Evolutionary conservation across 139 green algal genomes (phyloP), one percentile per base, ranked within the genome.

Genomic region (Picochlorum costavermella): DNA sequence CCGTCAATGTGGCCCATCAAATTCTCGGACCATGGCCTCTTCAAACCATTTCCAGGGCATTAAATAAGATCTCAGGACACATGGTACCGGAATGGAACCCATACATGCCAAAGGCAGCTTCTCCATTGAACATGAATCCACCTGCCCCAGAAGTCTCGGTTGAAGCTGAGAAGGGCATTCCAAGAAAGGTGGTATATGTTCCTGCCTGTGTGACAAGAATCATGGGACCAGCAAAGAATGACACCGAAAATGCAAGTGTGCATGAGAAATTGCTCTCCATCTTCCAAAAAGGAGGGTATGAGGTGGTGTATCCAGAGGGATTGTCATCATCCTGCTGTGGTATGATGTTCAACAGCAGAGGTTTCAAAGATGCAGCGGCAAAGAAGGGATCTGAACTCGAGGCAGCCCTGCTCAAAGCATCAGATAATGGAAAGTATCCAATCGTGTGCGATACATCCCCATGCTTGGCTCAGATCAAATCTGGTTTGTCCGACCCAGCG

Each of bases 301-400:
- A 84, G 72, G 86, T 95, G 25, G 82, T 96, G 60, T 90, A 94
- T 68, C 92, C 92, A 48, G 82, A 95, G 83, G 80, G 71, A 36
- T 50, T 88, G 25, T 30, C 49, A 23, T 44, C 9, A 49, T 67
- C 45, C 43, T 76, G 65, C 56, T 72, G 65, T 56, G 92, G 92
- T 55, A 96, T 96, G 88, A 87, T 96, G 78, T 96, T 98, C 85
- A 95, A 95, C 82, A 87, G 67, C 31, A 70, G 89, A 13, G 91
- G 89, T 23, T 90, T 95, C 75, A 94, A 92, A 75, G 84, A 87
- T 28, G 84, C 87, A 1, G 85, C 88, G 6, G 74, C 66, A 26
- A 61, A 63, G 31, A 86, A 85, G 73, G 83, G 68, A 30, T 26
- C 57, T 10, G 75, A 89, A 58, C 77, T 96, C 53, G 86, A 96